Percentiles rank a stretch among this genome's conserved stretches.
phyloP scores from a whole-genome alignment of 2,329 filamentous ascomycete genomes.

The Colletotrichum orchidophilum region DNA sequence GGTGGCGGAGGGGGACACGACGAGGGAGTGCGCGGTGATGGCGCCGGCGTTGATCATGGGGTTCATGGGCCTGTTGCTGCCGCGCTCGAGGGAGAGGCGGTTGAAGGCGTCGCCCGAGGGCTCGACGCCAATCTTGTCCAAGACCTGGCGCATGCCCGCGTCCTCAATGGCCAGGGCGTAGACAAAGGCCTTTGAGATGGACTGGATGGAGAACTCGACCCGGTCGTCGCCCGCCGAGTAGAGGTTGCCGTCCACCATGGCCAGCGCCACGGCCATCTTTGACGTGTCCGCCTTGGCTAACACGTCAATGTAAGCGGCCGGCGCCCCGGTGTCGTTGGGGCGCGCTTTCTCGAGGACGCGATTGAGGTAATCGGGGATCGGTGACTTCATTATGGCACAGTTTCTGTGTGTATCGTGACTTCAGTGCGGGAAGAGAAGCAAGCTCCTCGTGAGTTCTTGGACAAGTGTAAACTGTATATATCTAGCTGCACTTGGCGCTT shows the following conservation, averaged over 20 bases:
- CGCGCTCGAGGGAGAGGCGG: constrained; percentile 42
- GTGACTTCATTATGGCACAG: constrained; percentile 44
- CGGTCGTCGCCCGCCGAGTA: constrained; percentile 51
- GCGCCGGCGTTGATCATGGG: constrained; percentile 49
- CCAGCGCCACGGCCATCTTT: constrained; percentile 48
- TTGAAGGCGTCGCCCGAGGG: constrained; percentile 51
- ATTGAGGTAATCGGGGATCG: constrained; percentile 46
- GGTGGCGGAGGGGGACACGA: constrained; percentile 42
- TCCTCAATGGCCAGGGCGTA: constrained; percentile 52
- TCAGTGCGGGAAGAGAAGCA: background rate
- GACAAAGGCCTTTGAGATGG: constrained; percentile 52
- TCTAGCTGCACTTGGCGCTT: background rate
- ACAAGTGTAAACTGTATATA: background rate
- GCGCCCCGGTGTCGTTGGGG: constrained; percentile 41
- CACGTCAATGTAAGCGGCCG: constrained; percentile 49
- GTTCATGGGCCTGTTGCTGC: constrained; percentile 45
- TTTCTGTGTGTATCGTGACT: background rate
- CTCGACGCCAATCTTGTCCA: constrained; percentile 51
- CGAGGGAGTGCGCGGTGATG: constrained; percentile 45
- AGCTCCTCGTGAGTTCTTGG: background rate
- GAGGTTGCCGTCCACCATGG: constrained; percentile 50
- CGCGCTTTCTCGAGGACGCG: constrained; percentile 44
- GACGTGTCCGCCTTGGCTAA: constrained; percentile 50
- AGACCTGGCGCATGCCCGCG: constrained; percentile 43
- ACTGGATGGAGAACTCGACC: constrained; percentile 52